Evolutionary conservation across 345 rosid species (phyloP).

Genomic region (Salix purpurea): DNA sequence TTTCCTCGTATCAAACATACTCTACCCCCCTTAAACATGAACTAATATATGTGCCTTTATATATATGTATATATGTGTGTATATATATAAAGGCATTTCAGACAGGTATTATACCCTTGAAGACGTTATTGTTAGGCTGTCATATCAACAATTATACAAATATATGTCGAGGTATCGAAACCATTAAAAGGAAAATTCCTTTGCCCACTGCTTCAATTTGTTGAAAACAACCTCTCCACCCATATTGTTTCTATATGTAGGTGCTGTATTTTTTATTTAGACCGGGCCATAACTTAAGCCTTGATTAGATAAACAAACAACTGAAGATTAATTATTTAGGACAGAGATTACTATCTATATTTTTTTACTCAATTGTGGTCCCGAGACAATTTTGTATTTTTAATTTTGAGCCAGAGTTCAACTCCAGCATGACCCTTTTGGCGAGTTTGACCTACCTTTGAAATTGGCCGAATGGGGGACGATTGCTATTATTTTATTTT

Average conservation of each 20-base stretch:
- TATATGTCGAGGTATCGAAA: slow-evolving; percentile 23
- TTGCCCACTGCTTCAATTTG: slow-evolving; percentile 42
- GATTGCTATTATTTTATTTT: background rate
- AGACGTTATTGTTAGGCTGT: slow-evolving; percentile 4
- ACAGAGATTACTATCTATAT: background rate
- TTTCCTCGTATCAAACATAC: no score
- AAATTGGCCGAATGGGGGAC: background rate
- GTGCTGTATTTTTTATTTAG: slow-evolving; percentile 13
- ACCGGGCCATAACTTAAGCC: slow-evolving; percentile 25
- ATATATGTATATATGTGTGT: background rate
- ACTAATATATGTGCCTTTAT: no score
- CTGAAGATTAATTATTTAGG: background rate
- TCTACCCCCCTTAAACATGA: no score
- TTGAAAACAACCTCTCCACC: slow-evolving; percentile 44
- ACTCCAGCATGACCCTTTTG: background rate
- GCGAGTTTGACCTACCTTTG: background rate
- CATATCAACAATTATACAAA: background rate
- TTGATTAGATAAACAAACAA: slow-evolving; percentile 2
- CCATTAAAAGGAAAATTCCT: slow-evolving; percentile 41
- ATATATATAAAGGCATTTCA: background rate
- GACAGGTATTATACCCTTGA: background rate
- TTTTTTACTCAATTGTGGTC: background rate
- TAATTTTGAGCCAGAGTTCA: background rate
- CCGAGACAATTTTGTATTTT: background rate
- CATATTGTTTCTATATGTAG: slow-evolving; percentile 35